These are phyloP conservation scores for Persicaria tinctoria DNA, from an alignment of 148 eudicot genomes.

Conservation along the genomic window DNA sequence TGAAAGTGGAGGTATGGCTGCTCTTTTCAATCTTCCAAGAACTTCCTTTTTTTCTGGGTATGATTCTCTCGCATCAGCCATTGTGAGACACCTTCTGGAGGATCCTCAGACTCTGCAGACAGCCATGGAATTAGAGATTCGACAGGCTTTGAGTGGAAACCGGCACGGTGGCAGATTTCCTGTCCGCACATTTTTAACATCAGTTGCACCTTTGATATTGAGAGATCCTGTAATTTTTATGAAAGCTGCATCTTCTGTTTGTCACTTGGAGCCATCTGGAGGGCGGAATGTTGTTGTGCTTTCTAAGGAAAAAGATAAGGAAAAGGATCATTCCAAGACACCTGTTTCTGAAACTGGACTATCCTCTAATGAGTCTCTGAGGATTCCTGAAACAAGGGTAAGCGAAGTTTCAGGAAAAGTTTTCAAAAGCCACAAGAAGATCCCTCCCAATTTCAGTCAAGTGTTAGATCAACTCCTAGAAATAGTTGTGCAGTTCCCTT, in stretches of 20 bases:
- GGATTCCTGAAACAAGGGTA: conserved; percentile 48
- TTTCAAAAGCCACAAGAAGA: conserved; percentile 72
- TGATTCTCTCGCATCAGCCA: conserved; percentile 90
- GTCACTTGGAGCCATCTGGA: conserved; percentile 83
- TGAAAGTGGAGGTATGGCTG: conserved; percentile 78
- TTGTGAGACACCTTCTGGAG: conserved; percentile 86
- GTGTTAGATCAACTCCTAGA: conserved; percentile 92
- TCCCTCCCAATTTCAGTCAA: conserved; percentile 76
- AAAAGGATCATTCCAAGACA: conserved; percentile 57
- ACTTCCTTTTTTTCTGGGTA: conserved; percentile 79
- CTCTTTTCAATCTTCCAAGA: conserved; percentile 77
- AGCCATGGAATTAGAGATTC: conserved; percentile 93
- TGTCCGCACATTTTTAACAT: conserved; percentile 71
- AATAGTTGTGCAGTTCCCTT: conserved; percentile 63
- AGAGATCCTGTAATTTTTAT: conserved; percentile 82
- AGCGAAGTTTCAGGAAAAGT: conserved; percentile 65
- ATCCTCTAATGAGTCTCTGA: conserved; percentile 43
- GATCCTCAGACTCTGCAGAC: conserved; percentile 97
- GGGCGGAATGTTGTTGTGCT: conserved; percentile 69
- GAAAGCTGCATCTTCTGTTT: conserved; percentile 76
- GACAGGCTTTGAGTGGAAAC: conserved; percentile 71
- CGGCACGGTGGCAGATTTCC: conserved; percentile 76
- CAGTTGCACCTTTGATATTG: conserved; percentile 88
- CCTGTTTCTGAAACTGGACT: conserved; percentile 54
- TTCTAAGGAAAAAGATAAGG: conserved; percentile 82